Evolutionary conservation across 2,329 filamentous ascomycete genomes (phyloP).

Genomic region (Clarireedia paspali): DNA sequence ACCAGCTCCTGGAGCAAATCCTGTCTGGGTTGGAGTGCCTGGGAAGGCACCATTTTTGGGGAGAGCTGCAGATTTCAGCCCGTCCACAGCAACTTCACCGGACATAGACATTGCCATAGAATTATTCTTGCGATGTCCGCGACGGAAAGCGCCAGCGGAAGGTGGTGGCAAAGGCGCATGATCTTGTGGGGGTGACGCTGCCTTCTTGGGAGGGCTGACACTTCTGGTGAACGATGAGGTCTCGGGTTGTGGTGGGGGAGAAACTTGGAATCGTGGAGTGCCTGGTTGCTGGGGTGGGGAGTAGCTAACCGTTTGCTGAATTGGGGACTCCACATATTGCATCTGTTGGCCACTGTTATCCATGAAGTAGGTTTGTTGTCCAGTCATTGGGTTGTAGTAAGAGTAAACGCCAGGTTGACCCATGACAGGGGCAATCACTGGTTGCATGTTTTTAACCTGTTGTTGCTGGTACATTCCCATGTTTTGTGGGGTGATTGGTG

Average conservation of each 20-base stretch:
- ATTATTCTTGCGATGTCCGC: constrained; percentile 83
- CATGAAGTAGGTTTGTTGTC: constrained; percentile 70
- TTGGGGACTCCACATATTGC: constrained; percentile 34
- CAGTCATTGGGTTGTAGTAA: constrained; percentile 79
- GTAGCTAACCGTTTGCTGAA: constrained; percentile 29
- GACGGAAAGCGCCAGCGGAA: constrained; percentile 86
- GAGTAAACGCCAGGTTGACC: constrained; percentile 70
- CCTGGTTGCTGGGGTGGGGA: constrained; percentile 46
- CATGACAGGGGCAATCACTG: constrained; percentile 43
- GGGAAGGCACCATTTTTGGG: constrained; percentile 79
- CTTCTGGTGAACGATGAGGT: constrained; percentile 49
- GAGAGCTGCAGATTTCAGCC: constrained; percentile 50
- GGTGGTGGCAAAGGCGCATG: constrained; percentile 73
- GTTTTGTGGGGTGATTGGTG: constrained; percentile 43
- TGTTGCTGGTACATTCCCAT: constrained; percentile 44
- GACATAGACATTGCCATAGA: constrained; percentile 44
- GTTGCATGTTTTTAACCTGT: constrained; percentile 30
- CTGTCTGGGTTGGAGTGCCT: constrained; percentile 69
- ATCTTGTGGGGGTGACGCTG: constrained; percentile 61
- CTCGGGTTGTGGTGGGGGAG: constrained; percentile 61
- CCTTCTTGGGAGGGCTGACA: constrained; percentile 57
- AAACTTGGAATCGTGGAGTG: constrained; percentile 72
- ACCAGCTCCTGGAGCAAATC: constrained; percentile 83
- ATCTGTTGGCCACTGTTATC: constrained; percentile 38
- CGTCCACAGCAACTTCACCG: constrained; percentile 23